These are phyloP conservation scores for Aspergillus versicolor DNA, from an alignment of 2,329 filamentous ascomycete genomes.

Conservation along the genomic window DNA sequence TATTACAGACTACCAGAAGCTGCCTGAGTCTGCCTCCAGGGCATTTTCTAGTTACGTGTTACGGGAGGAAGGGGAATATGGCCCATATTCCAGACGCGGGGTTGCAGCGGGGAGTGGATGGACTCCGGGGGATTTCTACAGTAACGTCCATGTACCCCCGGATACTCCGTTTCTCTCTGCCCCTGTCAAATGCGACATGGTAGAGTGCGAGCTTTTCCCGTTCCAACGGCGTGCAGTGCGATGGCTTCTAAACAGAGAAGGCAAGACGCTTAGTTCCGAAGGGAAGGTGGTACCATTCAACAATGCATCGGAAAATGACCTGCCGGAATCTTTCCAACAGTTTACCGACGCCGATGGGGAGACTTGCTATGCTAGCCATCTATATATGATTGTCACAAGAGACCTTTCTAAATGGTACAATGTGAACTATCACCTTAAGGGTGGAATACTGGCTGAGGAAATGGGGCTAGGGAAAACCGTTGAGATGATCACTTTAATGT, in stretches of 20 bases:
- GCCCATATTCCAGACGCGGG: not conserved
- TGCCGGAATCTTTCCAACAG: slow-evolving; percentile 41
- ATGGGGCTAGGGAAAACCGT: slow-evolving; percentile 54
- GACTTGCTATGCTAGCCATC: slow-evolving; percentile 41
- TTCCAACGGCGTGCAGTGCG: slow-evolving; percentile 49
- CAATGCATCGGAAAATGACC: slow-evolving; percentile 4
- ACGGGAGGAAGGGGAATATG: slow-evolving; percentile 17
- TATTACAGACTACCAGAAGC: slow-evolving; percentile 21
- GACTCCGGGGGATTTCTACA: slow-evolving; percentile 47
- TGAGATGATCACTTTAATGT: slow-evolving; percentile 49
- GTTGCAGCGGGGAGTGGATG: slow-evolving; percentile 18
- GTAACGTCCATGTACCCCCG: slow-evolving; percentile 47
- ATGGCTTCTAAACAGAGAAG: slow-evolving; percentile 49
- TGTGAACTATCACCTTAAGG: slow-evolving; percentile 32
- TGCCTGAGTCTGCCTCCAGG: slow-evolving; percentile 16
- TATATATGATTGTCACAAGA: slow-evolving; percentile 41
- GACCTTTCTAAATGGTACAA: slow-evolving; percentile 36
- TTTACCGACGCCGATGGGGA: slow-evolving; percentile 39
- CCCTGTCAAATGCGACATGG: slow-evolving; percentile 33
- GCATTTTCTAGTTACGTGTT: slow-evolving; percentile 33
- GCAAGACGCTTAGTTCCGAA: slow-evolving; percentile 33
- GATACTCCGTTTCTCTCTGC: slow-evolving; percentile 32
- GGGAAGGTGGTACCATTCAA: slow-evolving; percentile 28
- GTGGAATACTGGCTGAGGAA: slow-evolving; percentile 51
- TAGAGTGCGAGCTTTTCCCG: slow-evolving; percentile 45